phyloP scores from a whole-genome alignment of 1,284 basidiomycete genomes.

The Ceratobasidium papillatum region DNA sequence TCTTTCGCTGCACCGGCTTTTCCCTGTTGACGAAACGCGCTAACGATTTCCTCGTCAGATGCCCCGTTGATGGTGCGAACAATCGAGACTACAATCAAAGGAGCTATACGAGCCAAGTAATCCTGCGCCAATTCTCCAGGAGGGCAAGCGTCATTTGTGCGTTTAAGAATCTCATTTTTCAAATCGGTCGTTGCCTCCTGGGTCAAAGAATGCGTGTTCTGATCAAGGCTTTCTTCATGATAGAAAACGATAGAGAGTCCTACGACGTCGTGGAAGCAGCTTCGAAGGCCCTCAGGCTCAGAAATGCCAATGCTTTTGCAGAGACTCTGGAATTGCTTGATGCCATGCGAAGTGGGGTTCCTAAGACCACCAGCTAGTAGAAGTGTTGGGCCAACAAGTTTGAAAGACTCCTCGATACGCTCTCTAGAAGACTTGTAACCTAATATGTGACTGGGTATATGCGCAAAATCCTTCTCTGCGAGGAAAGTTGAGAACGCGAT shows the following conservation, averaged over 20 bases:
- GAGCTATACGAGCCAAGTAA: conserved; percentile 20
- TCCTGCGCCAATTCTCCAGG: conserved; percentile 21
- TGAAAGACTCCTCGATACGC: conserved; percentile 68
- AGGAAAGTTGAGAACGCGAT: conserved; percentile 72
- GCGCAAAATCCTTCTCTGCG: conserved; percentile 64
- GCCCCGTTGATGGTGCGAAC: conserved; percentile 36
- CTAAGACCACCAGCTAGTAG: conserved; percentile 54
- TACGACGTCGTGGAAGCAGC: conserved; percentile 77
- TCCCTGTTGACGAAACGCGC: conserved; percentile 25
- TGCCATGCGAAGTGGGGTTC: conserved; percentile 52
- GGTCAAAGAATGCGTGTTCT: conserved; percentile 42
- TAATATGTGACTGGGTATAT: conserved; percentile 73
- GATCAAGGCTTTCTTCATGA: conserved; percentile 50
- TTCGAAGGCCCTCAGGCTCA: conserved; percentile 61
- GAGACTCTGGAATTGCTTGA: conserved; percentile 65
- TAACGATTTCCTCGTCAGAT: conserved; percentile 23
- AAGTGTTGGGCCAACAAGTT: conserved; percentile 68
- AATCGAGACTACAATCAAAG: conserved; percentile 27
- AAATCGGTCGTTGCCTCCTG: conserved; percentile 15
- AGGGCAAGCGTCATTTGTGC: conserved; percentile 32
- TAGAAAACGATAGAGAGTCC: conserved; percentile 66
- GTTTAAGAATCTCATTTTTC: conserved; percentile 22
- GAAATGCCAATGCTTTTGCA: conserved; percentile 68
- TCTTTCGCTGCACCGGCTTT: conserved; percentile 50
- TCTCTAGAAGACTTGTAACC: conserved; percentile 71